phyloP scores from a whole-genome alignment of 805 yeast species.

The Candida awuae region DNA sequence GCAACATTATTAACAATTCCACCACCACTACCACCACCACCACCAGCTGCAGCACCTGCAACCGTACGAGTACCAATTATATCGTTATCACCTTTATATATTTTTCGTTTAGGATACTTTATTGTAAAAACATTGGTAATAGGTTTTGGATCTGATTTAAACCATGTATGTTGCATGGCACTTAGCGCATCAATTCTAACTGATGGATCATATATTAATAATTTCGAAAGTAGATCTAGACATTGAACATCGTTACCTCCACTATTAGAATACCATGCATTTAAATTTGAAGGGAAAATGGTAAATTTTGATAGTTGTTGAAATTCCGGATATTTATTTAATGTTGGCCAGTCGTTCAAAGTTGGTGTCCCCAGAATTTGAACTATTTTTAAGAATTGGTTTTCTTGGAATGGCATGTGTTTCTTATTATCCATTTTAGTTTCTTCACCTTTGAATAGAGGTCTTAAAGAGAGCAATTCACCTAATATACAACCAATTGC shows the following conservation, averaged over 20 bases:
- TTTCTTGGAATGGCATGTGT: constrained; percentile 87
- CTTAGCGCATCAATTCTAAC: constrained; percentile 69
- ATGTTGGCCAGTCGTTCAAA: constrained; percentile 66
- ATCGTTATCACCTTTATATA: constrained; percentile 81
- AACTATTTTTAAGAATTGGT: constrained; percentile 81
- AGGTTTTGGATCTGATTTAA: constrained; percentile 61
- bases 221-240: constrained; percentile 49
- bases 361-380: constrained; percentile 93
- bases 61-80: no score
- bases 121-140: constrained; percentile 61
- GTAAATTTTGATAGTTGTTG: constrained; percentile 51
- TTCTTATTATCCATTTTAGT: constrained; percentile 92
- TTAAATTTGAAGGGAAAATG: constrained; percentile 59
- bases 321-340: constrained; percentile 80
- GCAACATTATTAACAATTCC: no score
- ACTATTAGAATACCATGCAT: constrained; percentile 78
- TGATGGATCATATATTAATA: constrained; percentile 80
- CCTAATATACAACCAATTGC: constrained; percentile 94
- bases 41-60: no score
- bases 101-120: constrained; percentile 79
- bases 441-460: constrained; percentile 96
- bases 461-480: constrained; percentile 79
- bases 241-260: constrained; percentile 71
- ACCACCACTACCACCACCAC: no score
- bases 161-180: constrained; percentile 72